Evolutionary conservation across 768 basidiomycete species (phyloP), one percentile per base, ranked within the genome.

Genomic region (Pseudohyphozyma bogoriensis): DNA sequence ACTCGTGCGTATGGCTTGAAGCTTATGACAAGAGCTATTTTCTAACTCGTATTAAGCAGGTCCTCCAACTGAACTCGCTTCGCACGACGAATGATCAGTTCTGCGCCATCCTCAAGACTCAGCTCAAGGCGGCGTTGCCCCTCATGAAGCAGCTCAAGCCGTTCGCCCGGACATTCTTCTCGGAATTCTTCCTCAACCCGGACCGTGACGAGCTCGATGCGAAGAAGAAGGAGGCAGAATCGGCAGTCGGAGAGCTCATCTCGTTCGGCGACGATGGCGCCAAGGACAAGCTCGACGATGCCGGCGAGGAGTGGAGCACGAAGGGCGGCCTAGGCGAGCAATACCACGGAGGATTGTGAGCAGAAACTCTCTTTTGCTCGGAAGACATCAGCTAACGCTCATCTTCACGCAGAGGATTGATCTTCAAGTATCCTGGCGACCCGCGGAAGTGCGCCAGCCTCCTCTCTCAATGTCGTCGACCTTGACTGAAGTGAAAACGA

Each of bases 131-230:
- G 7, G 87, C 95, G 68, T 82, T 85, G 20, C 87, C 92, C 3
- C 83, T 85, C 71, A 99, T 99, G 91, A 95, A 95, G 74, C 76
- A 78, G 16, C 86, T 96, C 60, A 95, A 92, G 74, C 78, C 80
- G 16, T 96, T 97, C 72, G 82, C 87, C 33, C 86, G 87, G 75
- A 88, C 89, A 1, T 87, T 91, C 72, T 96, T 93, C 73, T 95
- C 92, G 0, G 95, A 97, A 74, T 82, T 80, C n/a, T 66, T 47
- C 44, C 55, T 67, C 28, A 36, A 52, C 11, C 59, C 66, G 1
- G 62, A 66, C 15, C 57, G 62, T 16, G 62, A 61, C 7, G 37
- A 12, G 36, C 8, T 24, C 28, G 42, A 59, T 58, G 28, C 62
- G n/a, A 40, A 47, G 45, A 56, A 51, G 42, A 58, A 47, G 40